phyloP scores from a whole-genome alignment of 2,329 filamentous ascomycete species.

The Talaromyces sp. region DNA sequence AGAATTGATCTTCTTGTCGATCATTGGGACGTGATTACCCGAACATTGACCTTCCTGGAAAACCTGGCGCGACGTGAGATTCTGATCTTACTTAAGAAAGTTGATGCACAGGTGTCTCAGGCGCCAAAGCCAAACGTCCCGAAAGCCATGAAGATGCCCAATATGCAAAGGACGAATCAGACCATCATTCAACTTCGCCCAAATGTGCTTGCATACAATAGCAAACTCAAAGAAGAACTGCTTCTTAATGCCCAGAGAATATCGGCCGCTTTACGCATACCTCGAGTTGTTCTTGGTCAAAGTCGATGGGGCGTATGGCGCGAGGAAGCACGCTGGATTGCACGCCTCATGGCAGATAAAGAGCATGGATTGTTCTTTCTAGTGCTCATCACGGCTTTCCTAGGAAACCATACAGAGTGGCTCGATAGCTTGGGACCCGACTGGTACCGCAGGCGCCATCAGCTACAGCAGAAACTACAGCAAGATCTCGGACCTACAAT shows the following conservation, averaged over 20 bases:
- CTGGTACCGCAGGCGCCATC: conserved; percentile 50
- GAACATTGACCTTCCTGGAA: conserved; percentile 52
- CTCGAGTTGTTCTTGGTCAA: conserved; percentile 54
- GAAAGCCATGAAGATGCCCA: conserved; percentile 41
- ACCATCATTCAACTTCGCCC: conserved; percentile 47
- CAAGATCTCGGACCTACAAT: conserved; percentile 46
- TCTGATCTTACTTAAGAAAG: conserved; percentile 45
- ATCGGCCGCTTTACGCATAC: conserved; percentile 52
- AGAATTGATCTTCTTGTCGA: conserved; percentile 53
- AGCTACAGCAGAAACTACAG: conserved; percentile 47
- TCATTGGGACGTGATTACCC: conserved; percentile 57
- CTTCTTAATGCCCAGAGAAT: conserved; percentile 48
- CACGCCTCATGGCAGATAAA: conserved; percentile 50
- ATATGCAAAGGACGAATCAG: conserved; percentile 46
- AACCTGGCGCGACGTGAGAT: conserved; percentile 50
- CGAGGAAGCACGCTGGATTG: conserved; percentile 56
- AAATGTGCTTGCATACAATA: conserved; percentile 43
- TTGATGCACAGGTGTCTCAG: conserved; percentile 37
- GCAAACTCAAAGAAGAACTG: conserved; percentile 44
- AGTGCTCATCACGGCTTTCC: conserved; percentile 55
- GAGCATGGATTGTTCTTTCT: conserved; percentile 58
- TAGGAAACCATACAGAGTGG: conserved; percentile 59
- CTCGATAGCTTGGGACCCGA: conserved; percentile 52
- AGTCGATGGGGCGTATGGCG: conserved; percentile 58
- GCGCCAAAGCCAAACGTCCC: conserved; percentile 41